Conservation (phyloP, 2,329 filamentous ascomycete species). For the Blastomyces percursus region DNA sequence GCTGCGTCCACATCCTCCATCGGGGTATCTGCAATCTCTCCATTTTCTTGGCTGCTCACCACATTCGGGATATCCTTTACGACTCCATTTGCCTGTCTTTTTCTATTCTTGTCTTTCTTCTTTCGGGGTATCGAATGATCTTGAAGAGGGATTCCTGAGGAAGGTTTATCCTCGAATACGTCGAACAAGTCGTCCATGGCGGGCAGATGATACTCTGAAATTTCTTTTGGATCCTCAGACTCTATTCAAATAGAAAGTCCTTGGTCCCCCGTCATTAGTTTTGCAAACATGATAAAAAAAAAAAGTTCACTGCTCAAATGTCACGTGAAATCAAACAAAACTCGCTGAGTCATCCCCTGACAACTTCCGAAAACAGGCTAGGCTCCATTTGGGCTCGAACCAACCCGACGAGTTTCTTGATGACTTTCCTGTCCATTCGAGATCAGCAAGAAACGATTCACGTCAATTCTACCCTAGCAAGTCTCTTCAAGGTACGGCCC, state of each 20-base stretch:
- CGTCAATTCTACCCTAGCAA: neutral
- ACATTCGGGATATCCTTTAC: constrained; percentile 42
- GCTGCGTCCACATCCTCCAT: constrained; percentile 13
- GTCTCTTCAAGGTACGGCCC: constrained; percentile 23
- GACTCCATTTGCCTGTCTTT: constrained; percentile 72
- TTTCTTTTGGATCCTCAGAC: neutral
- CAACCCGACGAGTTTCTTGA: neutral
- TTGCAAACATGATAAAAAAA: neutral
- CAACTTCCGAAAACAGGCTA: neutral
- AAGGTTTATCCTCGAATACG: constrained; percentile 61
- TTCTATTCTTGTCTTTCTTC: constrained; percentile 60
- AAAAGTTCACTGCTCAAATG: neutral
- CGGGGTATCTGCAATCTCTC: constrained; percentile 19
- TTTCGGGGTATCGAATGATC: constrained; percentile 25
- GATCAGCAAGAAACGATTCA: neutral
- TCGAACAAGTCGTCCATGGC: constrained; percentile 71
- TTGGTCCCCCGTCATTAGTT: neutral
- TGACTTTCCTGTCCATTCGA: neutral
- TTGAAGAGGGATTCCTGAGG: constrained; percentile 31
- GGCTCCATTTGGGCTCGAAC: neutral
- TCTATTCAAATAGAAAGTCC: neutral
- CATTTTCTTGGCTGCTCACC: constrained; percentile 20
- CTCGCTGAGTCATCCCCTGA: neutral
- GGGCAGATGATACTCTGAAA: constrained; percentile 1
- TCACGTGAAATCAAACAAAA: neutral